A percentile compares a stretch with the other conserved stretches of the same genome.
These are phyloP conservation scores for Parathielavia appendiculata DNA, from an alignment of 495 filamentous ascomycete genomes.

Conservation along the genomic window DNA sequence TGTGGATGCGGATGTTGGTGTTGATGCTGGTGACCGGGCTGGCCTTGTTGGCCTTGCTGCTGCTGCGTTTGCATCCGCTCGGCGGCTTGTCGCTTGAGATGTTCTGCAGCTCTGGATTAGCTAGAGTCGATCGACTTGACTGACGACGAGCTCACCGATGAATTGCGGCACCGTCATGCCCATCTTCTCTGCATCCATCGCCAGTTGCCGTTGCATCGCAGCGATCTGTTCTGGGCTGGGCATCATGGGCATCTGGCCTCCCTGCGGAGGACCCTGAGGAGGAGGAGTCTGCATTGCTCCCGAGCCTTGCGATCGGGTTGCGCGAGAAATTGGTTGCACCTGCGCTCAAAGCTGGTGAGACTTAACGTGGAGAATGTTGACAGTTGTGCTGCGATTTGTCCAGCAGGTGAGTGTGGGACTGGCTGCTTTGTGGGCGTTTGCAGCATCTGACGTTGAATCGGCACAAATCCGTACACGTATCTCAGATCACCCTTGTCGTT, in stretches of 20 bases:
- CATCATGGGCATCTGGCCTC: slow-evolving; percentile 41
- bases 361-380: background rate
- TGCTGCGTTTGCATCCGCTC: slow-evolving; percentile 63
- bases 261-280: slow-evolving; percentile 4
- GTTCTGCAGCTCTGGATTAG: slow-evolving; percentile 33
- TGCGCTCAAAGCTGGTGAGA: background rate
- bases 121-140: background rate
- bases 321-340: background rate
- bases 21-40: slow-evolving; percentile 28
- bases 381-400: background rate
- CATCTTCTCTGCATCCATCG: slow-evolving; percentile 64
- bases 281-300: slow-evolving; percentile 16
- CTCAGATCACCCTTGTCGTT: slow-evolving; percentile 19
- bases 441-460: slow-evolving; percentile 11
- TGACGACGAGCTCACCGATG: slow-evolving; percentile 30
- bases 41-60: slow-evolving; percentile 50
- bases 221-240: slow-evolving; percentile 82
- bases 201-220: slow-evolving; percentile 77
- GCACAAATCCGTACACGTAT: slow-evolving; percentile 26
- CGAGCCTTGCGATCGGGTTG: too few relatives aligned
- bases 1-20: slow-evolving; percentile 46
- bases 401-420: background rate
- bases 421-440: background rate
- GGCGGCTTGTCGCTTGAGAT: slow-evolving; percentile 48
- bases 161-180: slow-evolving; percentile 74